Evolutionary conservation across 805 yeast genomes (phyloP), one percentile per base, ranked within the genome.

Genomic region (Kodamaea hsintzibuensis): DNA sequence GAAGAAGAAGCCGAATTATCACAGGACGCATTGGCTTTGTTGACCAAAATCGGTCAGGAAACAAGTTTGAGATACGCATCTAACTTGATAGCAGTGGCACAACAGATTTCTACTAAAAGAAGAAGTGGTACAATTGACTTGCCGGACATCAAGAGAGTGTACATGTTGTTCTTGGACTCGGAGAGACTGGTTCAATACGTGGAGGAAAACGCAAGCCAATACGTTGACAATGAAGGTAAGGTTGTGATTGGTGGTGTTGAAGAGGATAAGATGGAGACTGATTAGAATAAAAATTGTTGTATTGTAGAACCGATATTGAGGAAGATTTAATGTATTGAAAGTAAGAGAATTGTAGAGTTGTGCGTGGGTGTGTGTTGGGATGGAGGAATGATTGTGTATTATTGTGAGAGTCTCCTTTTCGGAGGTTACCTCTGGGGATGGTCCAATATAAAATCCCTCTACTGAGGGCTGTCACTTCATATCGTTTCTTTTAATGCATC

Each of bases 21-120:
- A 13, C 79, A 81, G 7, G 98, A 91, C 64, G 97, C 97, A 0
- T 77, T 93, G 58, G 93, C 89, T 47, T 79, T 91, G 61, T 81
- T 95, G 62, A 90, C 98, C 19, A 89, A 91, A 67, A 90, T 92
- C 58, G 97, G 97, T 13, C 79, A 82, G 58, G 97, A 89, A 68
- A 89, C 98, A 5, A 86, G 96, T 68, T 81, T 95, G 63, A 85
- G 99, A 66, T 95, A 95, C 69, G 95, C 97, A 19, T 79, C 96
- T 47, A 96, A 95, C 72, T 81, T 95, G 70, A 87, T 95, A 55
- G 81, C 97, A 12, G 97, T 96, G 8, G 82, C 98, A 8, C 89
- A 89, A 67, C 92, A 91, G 68, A 82, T 93, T 57, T 88, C 98
- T 3, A 74, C 82, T 55, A 91, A 90, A 73, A 85, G 97, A 68